Evolutionary conservation across 371 early-diverging fungal genomes (phyloP).

Genomic region (Chytridiales sp.): DNA sequence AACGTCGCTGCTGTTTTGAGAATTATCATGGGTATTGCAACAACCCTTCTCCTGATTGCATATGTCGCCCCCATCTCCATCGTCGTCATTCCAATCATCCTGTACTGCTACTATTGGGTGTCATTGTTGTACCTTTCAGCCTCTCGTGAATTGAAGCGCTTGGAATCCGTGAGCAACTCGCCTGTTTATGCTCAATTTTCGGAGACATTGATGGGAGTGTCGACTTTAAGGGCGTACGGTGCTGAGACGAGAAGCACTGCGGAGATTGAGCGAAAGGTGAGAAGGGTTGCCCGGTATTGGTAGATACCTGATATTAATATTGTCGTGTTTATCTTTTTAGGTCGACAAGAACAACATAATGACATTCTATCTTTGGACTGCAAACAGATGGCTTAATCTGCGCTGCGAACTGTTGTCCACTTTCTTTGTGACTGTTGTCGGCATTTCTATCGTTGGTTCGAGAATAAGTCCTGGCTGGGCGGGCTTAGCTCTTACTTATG

Average conservation of each 20-base stretch:
- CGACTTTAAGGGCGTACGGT: constrained; percentile 76
- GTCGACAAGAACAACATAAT: constrained; percentile 39
- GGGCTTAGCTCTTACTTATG: constrained; percentile 78
- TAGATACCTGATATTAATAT: not conserved
- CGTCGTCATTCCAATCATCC: constrained; percentile 10
- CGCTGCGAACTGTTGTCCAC: constrained; percentile 73
- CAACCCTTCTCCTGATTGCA: constrained; percentile 25
- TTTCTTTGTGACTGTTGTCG: constrained; percentile 68
- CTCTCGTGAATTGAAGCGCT: constrained; percentile 76
- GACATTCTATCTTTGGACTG: constrained; percentile 60
- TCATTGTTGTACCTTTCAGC: constrained; percentile 58
- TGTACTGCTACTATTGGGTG: constrained; percentile 19
- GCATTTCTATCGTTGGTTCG: constrained; percentile 51
- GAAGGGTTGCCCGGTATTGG: too few relatives aligned
- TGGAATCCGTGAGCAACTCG: constrained; percentile 72
- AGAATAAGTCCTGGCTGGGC: constrained; percentile 72
- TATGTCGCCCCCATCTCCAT: constrained; percentile 27
- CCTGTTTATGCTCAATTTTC: constrained; percentile 78
- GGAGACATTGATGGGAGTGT: constrained; percentile 66
- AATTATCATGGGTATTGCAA: constrained; percentile 17
- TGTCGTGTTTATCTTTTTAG: constrained; percentile 28
- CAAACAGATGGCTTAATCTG: constrained; percentile 87
- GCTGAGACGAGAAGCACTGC: constrained; percentile 25
- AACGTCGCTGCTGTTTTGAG: constrained; percentile 24
- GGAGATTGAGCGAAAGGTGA: constrained; percentile 25